A percentile compares a stretch with the other conserved stretches of the same genome.
Conservation (phyloP, 331 rosid species). For the Pyracantha coccinea region DNA sequence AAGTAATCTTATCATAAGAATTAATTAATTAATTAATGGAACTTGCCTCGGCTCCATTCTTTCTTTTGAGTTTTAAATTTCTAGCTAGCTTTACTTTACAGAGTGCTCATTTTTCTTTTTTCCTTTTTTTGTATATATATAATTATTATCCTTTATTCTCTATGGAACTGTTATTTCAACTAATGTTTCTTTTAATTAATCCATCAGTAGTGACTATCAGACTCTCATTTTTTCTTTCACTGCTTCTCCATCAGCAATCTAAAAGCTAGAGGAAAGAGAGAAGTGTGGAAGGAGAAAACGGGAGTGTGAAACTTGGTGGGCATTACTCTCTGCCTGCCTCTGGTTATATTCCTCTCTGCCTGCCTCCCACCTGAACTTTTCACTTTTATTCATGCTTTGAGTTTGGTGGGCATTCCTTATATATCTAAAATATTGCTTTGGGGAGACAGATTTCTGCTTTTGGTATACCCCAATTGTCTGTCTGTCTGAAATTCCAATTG, state of each 20-base stretch:
- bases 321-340: no score
- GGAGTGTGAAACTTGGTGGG: no score
- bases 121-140: background rate
- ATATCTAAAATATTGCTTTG: background rate
- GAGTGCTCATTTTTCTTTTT: background rate
- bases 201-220: no score
- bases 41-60: conserved; percentile 1
- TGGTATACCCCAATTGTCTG: background rate
- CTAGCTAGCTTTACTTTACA: conserved; percentile 1
- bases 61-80: conserved; percentile 12
- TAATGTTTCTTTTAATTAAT: no score
- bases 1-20: background rate
- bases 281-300: no score
- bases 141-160: background rate
- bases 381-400: background rate
- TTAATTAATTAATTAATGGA: background rate
- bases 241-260: no score
- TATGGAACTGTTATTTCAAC: no score
- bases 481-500: background rate
- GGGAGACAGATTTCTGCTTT: background rate
- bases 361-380: background rate
- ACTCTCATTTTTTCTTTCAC: no score
- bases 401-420: background rate
- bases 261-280: background rate
- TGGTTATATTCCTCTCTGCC: no score